Evolutionary conservation across 306 rosid species (phyloP).

Genomic region (Vigna trinervia): DNA sequence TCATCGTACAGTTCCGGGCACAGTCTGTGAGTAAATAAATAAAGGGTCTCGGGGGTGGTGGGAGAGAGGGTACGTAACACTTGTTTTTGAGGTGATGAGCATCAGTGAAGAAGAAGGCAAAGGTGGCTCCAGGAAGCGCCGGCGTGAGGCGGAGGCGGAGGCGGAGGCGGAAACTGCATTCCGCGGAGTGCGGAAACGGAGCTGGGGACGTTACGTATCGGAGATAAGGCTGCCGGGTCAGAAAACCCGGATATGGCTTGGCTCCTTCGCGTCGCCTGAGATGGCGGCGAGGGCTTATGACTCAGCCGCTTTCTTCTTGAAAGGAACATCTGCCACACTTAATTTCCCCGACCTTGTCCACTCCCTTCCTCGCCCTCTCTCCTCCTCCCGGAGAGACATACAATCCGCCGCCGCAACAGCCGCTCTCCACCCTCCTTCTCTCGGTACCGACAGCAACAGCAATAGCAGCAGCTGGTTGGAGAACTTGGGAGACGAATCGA

Average conservation of each 20-base stretch:
- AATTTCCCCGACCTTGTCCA: slow-evolving; percentile 53
- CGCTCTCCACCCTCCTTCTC: slow-evolving; percentile 32
- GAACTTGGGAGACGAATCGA: neutral
- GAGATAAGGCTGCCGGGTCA: slow-evolving; percentile 59
- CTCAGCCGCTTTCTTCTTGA: slow-evolving; percentile 59
- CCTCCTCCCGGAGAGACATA: slow-evolving; percentile 52
- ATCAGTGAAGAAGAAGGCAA: neutral
- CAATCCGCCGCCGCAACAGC: slow-evolving; percentile 66
- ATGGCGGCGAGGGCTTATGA: slow-evolving; percentile 68
- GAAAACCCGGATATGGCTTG: slow-evolving; percentile 61
- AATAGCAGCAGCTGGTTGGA: neutral
- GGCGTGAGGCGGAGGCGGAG: too few species aligned
- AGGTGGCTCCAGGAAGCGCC: slow-evolving; percentile 16
- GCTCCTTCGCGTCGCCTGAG: slow-evolving; percentile 57
- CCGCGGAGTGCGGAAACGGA: slow-evolving; percentile 57
- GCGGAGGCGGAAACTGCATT: too few species aligned
- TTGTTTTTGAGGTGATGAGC: too few species aligned
- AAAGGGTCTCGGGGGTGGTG: too few species aligned
- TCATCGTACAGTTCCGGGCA: too few species aligned
- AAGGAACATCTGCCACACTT: slow-evolving; percentile 54
- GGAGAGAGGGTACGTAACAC: too few species aligned
- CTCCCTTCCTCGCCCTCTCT: slow-evolving; percentile 55
- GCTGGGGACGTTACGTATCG: slow-evolving; percentile 66
- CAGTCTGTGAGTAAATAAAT: too few species aligned
- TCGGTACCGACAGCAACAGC: too few species aligned